Conservation (phyloP, 2,329 filamentous ascomycete species). For the Apiospora malaysiana region DNA sequence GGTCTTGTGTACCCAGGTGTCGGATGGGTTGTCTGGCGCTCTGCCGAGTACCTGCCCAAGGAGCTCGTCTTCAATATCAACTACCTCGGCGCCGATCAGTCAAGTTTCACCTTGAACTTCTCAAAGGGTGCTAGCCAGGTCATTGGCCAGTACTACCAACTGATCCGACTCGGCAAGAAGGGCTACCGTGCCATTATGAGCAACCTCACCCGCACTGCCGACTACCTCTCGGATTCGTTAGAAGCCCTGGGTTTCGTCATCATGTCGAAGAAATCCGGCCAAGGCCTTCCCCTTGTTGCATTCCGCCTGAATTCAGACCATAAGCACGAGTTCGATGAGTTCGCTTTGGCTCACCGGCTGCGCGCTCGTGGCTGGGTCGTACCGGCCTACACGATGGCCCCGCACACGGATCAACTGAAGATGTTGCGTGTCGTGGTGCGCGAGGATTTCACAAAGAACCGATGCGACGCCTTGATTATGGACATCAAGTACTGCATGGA, state of each 20-base stretch:
- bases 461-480: slow-evolving; percentile 78
- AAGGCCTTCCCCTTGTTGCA: slow-evolving; percentile 86
- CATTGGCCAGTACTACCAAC: slow-evolving; percentile 96
- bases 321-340: slow-evolving; percentile 73
- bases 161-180: slow-evolving; percentile 91
- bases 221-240: slow-evolving; percentile 81
- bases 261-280: slow-evolving; percentile 80
- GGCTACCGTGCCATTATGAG: slow-evolving; percentile 94
- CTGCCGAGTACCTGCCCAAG: slow-evolving; percentile 80
- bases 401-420: slow-evolving; percentile 81
- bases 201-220: slow-evolving; percentile 87
- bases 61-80: slow-evolving; percentile 99
- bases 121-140: slow-evolving; percentile 94
- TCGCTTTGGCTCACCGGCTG: slow-evolving; percentile 81
- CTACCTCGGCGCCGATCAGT: slow-evolving; percentile 94
- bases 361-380: slow-evolving; percentile 91
- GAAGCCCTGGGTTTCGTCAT: slow-evolving; percentile 81
- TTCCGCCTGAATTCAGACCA: slow-evolving; percentile 74
- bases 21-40: slow-evolving; percentile 91
- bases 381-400: slow-evolving; percentile 96
- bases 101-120: slow-evolving; percentile 97
- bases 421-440: slow-evolving; percentile 91
- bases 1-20: slow-evolving; percentile 84
- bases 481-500: slow-evolving; percentile 82
- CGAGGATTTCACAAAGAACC: slow-evolving; percentile 85